Base-by-base conservation (phyloP, 768 basidiomycete species). In the Mycena alexandri region DNA sequence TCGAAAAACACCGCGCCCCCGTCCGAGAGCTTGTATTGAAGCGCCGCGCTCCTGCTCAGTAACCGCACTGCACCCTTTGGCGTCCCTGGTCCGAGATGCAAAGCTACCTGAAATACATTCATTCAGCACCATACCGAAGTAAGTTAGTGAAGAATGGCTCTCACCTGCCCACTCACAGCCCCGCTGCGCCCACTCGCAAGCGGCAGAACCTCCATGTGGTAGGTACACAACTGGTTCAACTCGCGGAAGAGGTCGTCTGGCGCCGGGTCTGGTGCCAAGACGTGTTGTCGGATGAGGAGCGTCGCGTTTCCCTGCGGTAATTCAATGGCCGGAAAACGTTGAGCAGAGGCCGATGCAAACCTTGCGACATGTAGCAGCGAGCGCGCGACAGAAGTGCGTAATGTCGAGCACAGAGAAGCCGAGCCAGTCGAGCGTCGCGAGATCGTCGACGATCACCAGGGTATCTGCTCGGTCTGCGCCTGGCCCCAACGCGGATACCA, bases 131-230 rank as follows among this genome's bases (percentile, higher is more conserved):
- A 29, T 6, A 29, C 29, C 29, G 3, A 29, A 29, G 29, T 6
- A n/a, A n/a, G n/a, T n/a, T n/a, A 29, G 29, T 6, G 6, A 29
- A 29, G 29, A 29, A 38, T 11, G 38, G 38, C 10, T 11, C 82
- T 21, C 56, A 92, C 93, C 83, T 93, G 90, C 21, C 93, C 93
- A 64, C 88, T 92, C 33, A 95, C 90, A 22, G 88, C 83, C 3
- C 92, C 93, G 67, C 93, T 94, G 25, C 89, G 81, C 6, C 93
- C 93, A 68, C 90, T 93, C 1, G 89, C 81, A 9, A 95, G 80
- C 0, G 93, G 87, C 44, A 84, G 81, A 2, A 94, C 89, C 64
- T 94, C 93, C 5, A 94, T 71, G 71, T 93, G 92, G 69, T 90
- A 90, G 3, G 88, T 81, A 69, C 86, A 89, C 3, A 91, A 75